These are phyloP conservation scores for Cryptosporidium tyzzeri DNA, from an alignment of 169 alveolate species.

Conservation along the genomic window DNA sequence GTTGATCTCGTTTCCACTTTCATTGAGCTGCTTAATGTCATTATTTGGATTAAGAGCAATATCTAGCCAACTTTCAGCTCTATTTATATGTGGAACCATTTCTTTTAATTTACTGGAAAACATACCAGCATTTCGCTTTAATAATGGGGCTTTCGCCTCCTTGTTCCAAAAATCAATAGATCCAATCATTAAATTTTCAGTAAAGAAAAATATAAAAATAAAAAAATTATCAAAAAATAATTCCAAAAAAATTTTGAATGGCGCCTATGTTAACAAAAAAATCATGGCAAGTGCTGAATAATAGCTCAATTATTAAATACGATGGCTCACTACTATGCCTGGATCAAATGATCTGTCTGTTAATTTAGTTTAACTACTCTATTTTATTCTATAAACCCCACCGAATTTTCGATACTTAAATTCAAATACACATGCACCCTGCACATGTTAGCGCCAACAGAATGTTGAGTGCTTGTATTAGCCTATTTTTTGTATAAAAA, in stretches of 20 bases:
- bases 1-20: background rate
- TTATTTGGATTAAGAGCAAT: slow-evolving; percentile 54
- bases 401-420: slow-evolving; percentile 20
- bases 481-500: background rate
- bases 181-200: slow-evolving; percentile 73
- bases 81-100: slow-evolving; percentile 34
- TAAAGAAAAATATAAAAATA: background rate
- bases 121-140: slow-evolving; percentile 77
- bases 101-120: slow-evolving; percentile 65
- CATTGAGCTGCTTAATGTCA: background rate
- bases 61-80: slow-evolving; percentile 77
- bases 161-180: slow-evolving; percentile 77
- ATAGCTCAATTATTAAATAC: background rate
- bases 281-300: background rate
- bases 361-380: background rate
- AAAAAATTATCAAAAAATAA: background rate
- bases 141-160: slow-evolving; percentile 81
- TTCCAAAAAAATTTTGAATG: background rate
- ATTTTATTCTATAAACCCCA: background rate
- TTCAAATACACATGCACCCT: slow-evolving; percentile 74
- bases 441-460: slow-evolving; percentile 50
- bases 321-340: background rate
- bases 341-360: background rate
- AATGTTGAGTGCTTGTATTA: background rate
- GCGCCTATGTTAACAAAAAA: background rate